Base-by-base conservation (phyloP, 257 asterid species). In the Hygrophila difformis region DNA sequence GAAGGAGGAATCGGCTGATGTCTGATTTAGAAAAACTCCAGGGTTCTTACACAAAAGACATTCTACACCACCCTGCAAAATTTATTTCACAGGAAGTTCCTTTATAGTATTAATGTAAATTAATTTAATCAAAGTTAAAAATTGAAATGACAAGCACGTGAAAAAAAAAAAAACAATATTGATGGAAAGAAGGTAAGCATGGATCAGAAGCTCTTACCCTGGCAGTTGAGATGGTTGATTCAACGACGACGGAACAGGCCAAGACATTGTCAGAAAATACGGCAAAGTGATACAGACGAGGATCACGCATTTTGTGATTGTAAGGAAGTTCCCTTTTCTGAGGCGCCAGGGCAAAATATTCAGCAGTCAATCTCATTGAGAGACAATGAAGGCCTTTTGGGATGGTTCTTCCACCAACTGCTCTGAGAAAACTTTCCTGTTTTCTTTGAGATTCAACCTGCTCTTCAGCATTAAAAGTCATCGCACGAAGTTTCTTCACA, bases 321-420 rank as follows among this genome's bases (percentile, higher is more conserved):
- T 76, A 58, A 49, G 82, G 84, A 50, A 86, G 63, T 53, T 59
- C 77, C 64, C 83, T 64, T 53, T 78, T 61, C 57, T 68, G 71
- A 9, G 79, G 74, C 53, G 49, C 82, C 71, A 80, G 64, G 47
- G 72, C 44, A 57, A 86, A 91, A 74, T 71, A 91, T 61, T 91
- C 95, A 19, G 92, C 62, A 21, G 98, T 86, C 73, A 91, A 66
- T 62, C 53, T 77, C 98, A 91, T 82, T 38, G 95, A 70, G 55
- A 91, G 95, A 61, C 98, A 91, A 55, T 86, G 98, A 55, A 79
- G 77, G 60, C 94, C 92, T 72, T 78, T 86, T 0, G 96, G 88
- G 18, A 89, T 78, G 55, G 94, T 80, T 71, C 96, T 76, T 73
- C 86, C 98, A 67, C 95, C 74, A 35, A 86, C 78, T 43, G 65